A percentile compares a stretch with the other conserved stretches of the same genome.
Conservation (phyloP, 768 basidiomycete genomes). For the Boletus coccyginus region DNA sequence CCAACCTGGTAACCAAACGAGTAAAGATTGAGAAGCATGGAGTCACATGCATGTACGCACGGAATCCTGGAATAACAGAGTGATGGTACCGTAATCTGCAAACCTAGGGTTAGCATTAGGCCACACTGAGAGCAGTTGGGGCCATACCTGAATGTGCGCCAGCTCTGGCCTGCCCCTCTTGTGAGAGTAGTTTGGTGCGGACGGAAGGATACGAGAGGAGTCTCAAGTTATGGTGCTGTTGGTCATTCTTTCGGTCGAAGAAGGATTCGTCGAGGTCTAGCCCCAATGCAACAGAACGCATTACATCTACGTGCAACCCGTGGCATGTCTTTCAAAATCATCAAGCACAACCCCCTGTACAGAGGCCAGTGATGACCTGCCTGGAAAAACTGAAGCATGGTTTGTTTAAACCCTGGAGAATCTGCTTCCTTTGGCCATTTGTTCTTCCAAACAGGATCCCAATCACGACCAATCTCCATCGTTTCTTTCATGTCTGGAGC, state of each 20-base stretch:
- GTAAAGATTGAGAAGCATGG: neutral
- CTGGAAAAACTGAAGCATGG: slow-evolving; percentile 76
- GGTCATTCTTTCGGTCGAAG: slow-evolving; percentile 73
- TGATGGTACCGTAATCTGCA: slow-evolving; percentile 80
- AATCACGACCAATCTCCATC: slow-evolving; percentile 89
- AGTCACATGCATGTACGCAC: slow-evolving; percentile 32
- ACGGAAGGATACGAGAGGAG: slow-evolving; percentile 82
- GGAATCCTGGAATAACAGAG: slow-evolving; percentile 76
- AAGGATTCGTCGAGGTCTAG: slow-evolving; percentile 68
- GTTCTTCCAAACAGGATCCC: slow-evolving; percentile 76
- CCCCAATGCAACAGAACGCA: slow-evolving; percentile 85
- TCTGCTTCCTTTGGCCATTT: slow-evolving; percentile 69
- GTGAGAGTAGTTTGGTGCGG: slow-evolving; percentile 50
- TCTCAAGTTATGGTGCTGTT: slow-evolving; percentile 79
- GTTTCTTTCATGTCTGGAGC: slow-evolving; percentile 83
- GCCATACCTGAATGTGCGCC: slow-evolving; percentile 72
- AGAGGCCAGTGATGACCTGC: slow-evolving; percentile 29
- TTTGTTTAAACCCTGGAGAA: slow-evolving; percentile 64
- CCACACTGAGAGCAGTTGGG: neutral
- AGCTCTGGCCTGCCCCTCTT: slow-evolving; percentile 73
- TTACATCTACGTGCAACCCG: slow-evolving; percentile 67
- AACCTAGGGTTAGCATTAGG: neutral
- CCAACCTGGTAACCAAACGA: slow-evolving; percentile 50
- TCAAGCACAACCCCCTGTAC: neutral
- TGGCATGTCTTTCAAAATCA: slow-evolving; percentile 58